Evolutionary conservation across 176 grass and related monocot genomes (phyloP), one percentile per base, ranked within the genome.

Genomic region (Oryza longistaminata): DNA sequence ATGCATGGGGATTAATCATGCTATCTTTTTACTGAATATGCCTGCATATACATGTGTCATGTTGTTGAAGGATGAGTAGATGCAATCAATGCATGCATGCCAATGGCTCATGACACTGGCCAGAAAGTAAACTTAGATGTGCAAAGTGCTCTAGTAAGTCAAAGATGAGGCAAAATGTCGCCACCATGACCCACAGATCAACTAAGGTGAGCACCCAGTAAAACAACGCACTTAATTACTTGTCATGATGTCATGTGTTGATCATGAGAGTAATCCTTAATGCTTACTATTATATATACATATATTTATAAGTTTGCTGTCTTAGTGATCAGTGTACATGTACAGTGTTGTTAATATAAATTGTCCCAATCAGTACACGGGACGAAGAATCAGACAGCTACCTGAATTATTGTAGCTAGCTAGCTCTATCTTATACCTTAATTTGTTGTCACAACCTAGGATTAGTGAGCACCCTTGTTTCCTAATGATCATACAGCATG

Each of bases 131-230:
- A 22, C 25, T 76, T 58, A n/a, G 9, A 58, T 2, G 53, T 58
- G 19, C 6, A 58, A 61, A 13, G 9, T 60, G 79, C 58, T 19
- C 26, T 21, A 50, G 61, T 33, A 73, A 48, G 84, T 90, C 60
- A 79, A 62, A 62, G 74, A 87, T 87, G 67, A 33, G 79, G 82
- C 84, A 90, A 66, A 22, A 49, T 86, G 88, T 90, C 79, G 49
- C 58, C 88, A 86, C 53, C 83, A 68, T 68, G 67, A 74, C 68
- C 68, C 84, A 86, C 19, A 61, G 7, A 74, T 62, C 67, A 82
- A 60, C 22, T 58, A 19, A 62, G n/a, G 21, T 31, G 33, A 58
- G 25, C 22, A 52, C 64, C 70, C 52, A 50, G 83, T 82, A 76
- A 86, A 77, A 70, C 73, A 76, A 69, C 66, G 69, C 27, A 76